Percentiles rank a stretch among this genome's conserved stretches.
phyloP scores from a whole-genome alignment of 176 grass and related monocot genomes.

The Rhynchospora breviuscula region DNA sequence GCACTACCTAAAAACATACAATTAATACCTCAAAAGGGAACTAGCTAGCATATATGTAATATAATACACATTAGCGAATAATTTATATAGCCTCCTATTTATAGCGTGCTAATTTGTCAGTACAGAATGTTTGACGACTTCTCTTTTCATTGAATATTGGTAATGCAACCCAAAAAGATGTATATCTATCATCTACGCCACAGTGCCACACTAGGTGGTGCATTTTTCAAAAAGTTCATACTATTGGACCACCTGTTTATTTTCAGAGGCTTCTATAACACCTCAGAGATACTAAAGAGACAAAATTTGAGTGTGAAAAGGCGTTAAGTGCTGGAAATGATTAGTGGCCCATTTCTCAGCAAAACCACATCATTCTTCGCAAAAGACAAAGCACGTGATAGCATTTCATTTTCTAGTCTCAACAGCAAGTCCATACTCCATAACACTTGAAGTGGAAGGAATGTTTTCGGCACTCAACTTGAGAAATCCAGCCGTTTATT shows the following conservation, averaged over 20 bases:
- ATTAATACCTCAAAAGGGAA: neutral
- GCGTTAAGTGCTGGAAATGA: neutral
- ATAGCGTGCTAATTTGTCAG: no score
- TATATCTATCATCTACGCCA: no score
- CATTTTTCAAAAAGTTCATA: neutral
- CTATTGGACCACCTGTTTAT: neutral
- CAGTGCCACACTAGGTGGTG: no score
- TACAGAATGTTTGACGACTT: no score
- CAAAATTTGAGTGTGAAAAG: neutral
- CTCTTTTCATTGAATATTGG: no score
- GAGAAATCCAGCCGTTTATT: neutral
- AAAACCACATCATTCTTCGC: neutral
- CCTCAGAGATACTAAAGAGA: neutral
- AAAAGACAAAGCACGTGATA: neutral
- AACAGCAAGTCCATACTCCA: neutral
- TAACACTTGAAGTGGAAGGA: no score
- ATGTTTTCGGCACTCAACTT: neutral
- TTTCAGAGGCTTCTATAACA: neutral
- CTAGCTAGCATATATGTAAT: no score
- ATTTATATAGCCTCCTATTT: no score
- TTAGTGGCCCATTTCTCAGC: neutral
- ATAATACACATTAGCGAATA: no score
- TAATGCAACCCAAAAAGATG: no score
- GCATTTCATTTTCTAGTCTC: neutral
- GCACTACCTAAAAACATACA: neutral